Evolutionary conservation across 2,329 filamentous ascomycete species (phyloP).

Genomic region (Talaromyces sp.): DNA sequence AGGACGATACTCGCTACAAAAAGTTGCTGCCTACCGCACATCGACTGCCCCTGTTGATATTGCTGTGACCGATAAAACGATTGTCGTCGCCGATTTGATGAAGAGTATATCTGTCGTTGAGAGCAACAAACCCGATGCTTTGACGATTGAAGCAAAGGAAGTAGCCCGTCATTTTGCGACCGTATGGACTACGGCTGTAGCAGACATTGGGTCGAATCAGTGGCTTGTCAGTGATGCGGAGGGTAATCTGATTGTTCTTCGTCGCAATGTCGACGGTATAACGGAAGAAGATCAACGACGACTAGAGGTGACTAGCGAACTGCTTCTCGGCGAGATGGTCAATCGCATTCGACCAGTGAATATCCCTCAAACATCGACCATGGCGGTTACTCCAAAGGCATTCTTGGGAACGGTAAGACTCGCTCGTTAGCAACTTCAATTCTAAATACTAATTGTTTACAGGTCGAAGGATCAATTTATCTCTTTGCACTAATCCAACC

Average conservation of each 20-base stretch:
- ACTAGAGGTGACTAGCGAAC: slow-evolving; percentile 73
- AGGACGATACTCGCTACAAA: slow-evolving; percentile 57
- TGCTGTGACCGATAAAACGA: slow-evolving; percentile 68
- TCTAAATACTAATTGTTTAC: slow-evolving; percentile 15
- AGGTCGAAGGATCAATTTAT: slow-evolving; percentile 90
- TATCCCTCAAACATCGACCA: slow-evolving; percentile 62
- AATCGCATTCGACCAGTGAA: slow-evolving; percentile 79
- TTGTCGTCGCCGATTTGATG: slow-evolving; percentile 89
- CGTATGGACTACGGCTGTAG: slow-evolving; percentile 77
- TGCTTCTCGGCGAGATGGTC: slow-evolving; percentile 88
- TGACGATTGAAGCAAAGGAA: slow-evolving; percentile 50
- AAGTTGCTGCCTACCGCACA: slow-evolving; percentile 73
- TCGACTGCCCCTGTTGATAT: slow-evolving; percentile 82
- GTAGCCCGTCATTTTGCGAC: slow-evolving; percentile 77
- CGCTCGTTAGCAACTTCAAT: not conserved
- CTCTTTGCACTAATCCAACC: slow-evolving; percentile 78
- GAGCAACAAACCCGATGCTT: slow-evolving; percentile 47
- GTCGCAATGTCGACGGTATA: slow-evolving; percentile 68
- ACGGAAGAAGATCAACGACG: slow-evolving; percentile 70
- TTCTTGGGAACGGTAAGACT: slow-evolving; percentile 80
- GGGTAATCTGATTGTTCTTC: slow-evolving; percentile 82
- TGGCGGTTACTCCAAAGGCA: slow-evolving; percentile 73
- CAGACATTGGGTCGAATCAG: slow-evolving; percentile 67
- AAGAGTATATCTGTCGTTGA: slow-evolving; percentile 82
- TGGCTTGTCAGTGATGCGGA: slow-evolving; percentile 85